phyloP scores from a whole-genome alignment of 371 early-diverging fungal species.

The Blakeslea trispora region DNA sequence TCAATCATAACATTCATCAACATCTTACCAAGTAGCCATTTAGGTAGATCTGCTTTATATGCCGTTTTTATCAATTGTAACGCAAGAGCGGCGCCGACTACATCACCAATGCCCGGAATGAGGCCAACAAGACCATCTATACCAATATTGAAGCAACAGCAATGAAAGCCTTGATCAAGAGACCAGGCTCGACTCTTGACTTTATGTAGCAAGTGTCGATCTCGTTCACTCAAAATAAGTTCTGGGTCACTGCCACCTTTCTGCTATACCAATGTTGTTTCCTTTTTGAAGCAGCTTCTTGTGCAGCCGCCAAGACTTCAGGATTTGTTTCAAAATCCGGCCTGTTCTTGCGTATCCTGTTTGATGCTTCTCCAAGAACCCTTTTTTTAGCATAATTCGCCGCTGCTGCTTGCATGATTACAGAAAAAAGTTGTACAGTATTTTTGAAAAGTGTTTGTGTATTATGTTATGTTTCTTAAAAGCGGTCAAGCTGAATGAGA shows the following conservation, averaged over 20 bases:
- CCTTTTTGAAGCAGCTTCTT: conserved; percentile 16
- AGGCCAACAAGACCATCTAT: conserved; percentile 52
- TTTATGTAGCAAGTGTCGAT: conserved; percentile 30
- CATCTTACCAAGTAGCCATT: conserved; percentile 39
- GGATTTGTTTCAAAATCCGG: conserved; percentile 21
- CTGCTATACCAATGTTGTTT: conserved; percentile 36
- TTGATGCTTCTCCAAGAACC: conserved; percentile 12
- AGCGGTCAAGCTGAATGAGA: too few relatives aligned
- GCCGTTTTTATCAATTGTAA: conserved; percentile 41
- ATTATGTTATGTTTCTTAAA: too few relatives aligned
- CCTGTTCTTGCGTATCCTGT: conserved; percentile 5
- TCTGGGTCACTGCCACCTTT: conserved; percentile 27
- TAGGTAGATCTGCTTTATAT: conserved; percentile 40
- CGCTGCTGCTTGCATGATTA: conserved; percentile 13
- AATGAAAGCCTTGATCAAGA: conserved; percentile 44
- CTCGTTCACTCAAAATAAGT: conserved; percentile 33
- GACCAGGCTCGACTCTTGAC: conserved; percentile 41
- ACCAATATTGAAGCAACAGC: conserved; percentile 48
- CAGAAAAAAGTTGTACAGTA: not conserved
- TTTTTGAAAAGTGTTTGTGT: too few relatives aligned
- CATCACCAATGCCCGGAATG: conserved; percentile 53
- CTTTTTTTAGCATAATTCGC: conserved; percentile 17
- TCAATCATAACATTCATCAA: conserved; percentile 47
- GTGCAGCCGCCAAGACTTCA: conserved; percentile 22
- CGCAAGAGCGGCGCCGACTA: conserved; percentile 33